Base-by-base conservation (phyloP, 768 basidiomycete genomes). In the Gymnopilus junonius region DNA sequence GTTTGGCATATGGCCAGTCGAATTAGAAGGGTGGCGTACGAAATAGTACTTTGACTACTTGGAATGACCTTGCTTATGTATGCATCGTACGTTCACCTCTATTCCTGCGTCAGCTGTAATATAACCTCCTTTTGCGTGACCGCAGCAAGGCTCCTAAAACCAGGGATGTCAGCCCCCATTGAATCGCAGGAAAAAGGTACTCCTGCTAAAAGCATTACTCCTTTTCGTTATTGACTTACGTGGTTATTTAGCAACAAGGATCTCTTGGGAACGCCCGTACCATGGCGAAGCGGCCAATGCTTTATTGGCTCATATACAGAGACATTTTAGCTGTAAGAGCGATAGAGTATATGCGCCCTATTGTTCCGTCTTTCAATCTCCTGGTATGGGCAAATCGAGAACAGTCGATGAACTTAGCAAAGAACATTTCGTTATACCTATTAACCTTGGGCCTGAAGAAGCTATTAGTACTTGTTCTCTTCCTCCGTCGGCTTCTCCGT, bases 351-450 rank as follows among this genome's bases (percentile, higher is more conserved):
- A 67, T 46, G 64, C 32, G 14, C 43, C 37, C 5, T 59, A 48
- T 55, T 55, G 56, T 57, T 32, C 54, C 32, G 56, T 68, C n/a
- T 56, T 68, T 21, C 67, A 68, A 39, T 68, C 67, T 2, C 67
- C 67, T 8, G 65, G 69, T 2, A 67, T 60, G 60, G 69, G 67
- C n/a, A 66, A 69, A 32, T 66, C 68, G 5, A 59, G 68, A 51
- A 45, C 57, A 8, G 53, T 60, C 8, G 63, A 69, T 37, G 65
- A 69, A 58, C 53, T 69, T 8, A 34, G 42, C 8, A 64, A 63
- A 56, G 42, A 20, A 34, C 58, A 46, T 23, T 65, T 68, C 25
- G 40, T 59, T 12, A 68, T 70, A 42, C 66, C 65, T 5, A 62
- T 70, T 25, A 66, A 68, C 46, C 59, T 70, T 14, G 32, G 65